Conservation (phyloP, 2,329 filamentous ascomycete genomes). For the Pleurostoma richardsiae region DNA sequence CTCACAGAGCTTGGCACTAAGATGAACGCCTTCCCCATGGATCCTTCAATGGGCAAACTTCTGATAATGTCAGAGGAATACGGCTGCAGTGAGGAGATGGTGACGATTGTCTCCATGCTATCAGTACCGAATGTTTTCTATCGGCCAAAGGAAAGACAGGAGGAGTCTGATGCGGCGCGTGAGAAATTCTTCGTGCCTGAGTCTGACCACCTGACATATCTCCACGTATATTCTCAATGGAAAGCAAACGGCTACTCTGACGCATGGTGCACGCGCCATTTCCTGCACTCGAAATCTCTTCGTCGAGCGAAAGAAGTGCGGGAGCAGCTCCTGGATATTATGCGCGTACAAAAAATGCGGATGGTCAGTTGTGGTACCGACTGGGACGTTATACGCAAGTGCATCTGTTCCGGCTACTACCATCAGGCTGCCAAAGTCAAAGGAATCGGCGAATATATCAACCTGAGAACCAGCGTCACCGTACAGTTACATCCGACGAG, state of each 20-base stretch:
- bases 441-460: conserved; percentile 95
- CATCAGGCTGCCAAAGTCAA: conserved; percentile 96
- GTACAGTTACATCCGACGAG: conserved; percentile 93
- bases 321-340: conserved; percentile 89
- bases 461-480: conserved; percentile 87
- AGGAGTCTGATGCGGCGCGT: conserved; percentile 90
- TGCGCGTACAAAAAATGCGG: conserved; percentile 87
- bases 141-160: conserved; percentile 90
- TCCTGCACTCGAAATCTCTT: conserved; percentile 90
- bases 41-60: conserved; percentile 89
- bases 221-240: conserved; percentile 97
- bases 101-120: conserved; percentile 97
- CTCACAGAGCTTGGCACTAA: conserved; percentile 80
- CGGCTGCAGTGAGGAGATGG: conserved; percentile 93
- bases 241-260: conserved; percentile 85
- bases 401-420: conserved; percentile 97
- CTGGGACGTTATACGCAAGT: conserved; percentile 93
- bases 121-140: conserved; percentile 97
- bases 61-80: conserved; percentile 89
- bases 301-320: conserved; percentile 89
- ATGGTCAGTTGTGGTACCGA: conserved; percentile 89
- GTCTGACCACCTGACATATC: conserved; percentile 90
- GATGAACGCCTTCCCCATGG: conserved; percentile 99
- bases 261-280: conserved; percentile 88
- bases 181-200: conserved; percentile 99